Conservation (phyloP, 768 basidiomycete genomes). For the Coprinellus aureogranulatus region DNA sequence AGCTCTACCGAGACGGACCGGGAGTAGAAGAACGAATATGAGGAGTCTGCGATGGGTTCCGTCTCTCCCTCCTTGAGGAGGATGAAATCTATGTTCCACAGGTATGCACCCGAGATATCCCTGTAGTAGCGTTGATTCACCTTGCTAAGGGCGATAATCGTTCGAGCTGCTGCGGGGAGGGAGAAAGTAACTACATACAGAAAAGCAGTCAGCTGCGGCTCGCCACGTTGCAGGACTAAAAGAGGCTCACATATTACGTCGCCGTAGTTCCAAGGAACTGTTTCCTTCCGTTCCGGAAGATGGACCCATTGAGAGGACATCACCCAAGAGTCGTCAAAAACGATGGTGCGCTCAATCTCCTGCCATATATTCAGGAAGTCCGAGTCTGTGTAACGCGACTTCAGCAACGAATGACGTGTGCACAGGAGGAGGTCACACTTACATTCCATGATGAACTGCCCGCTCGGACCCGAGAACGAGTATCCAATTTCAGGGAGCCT, state of each 20-base stretch:
- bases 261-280: slow-evolving; percentile 44
- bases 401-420: too few relatives aligned
- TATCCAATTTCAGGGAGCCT: slow-evolving; percentile 35
- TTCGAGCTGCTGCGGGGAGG: slow-evolving; percentile 31
- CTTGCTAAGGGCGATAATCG: slow-evolving; percentile 44
- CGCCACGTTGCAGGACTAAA: background rate
- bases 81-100: slow-evolving; percentile 44
- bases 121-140: slow-evolving; percentile 43
- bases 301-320: slow-evolving; percentile 45
- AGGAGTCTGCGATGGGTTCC: slow-evolving; percentile 26
- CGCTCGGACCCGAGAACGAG: slow-evolving; percentile 39
- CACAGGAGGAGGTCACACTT: too few relatives aligned
- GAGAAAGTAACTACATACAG: slow-evolving; percentile 3
- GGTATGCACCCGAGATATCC: slow-evolving; percentile 32
- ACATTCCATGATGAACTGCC: slow-evolving; percentile 48
- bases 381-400: slow-evolving; percentile 18
- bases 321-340: slow-evolving; percentile 44
- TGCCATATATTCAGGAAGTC: slow-evolving; percentile 39
- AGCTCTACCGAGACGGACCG: slow-evolving; percentile 35
- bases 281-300: slow-evolving; percentile 28
- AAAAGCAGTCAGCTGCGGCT: background rate
- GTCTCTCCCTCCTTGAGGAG: slow-evolving; percentile 39
- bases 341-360: slow-evolving; percentile 34
- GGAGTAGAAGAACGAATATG: slow-evolving; percentile 21
- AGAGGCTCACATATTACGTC: slow-evolving; percentile 42